Evolutionary conservation across 495 filamentous ascomycete species (phyloP).

Genomic region (Penicillium pulvis): DNA sequence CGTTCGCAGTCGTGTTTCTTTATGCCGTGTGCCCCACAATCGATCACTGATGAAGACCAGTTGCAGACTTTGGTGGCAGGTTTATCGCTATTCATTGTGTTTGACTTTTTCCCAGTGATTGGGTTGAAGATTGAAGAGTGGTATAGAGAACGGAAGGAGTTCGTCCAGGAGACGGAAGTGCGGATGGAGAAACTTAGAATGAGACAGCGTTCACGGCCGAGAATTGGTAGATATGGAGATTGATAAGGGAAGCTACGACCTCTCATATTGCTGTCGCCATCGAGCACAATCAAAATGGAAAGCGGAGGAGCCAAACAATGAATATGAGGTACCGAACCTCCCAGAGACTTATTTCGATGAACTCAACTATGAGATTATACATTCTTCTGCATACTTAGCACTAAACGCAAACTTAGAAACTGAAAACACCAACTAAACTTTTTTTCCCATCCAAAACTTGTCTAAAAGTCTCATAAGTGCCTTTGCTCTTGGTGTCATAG

Average conservation of each 20-base stretch:
- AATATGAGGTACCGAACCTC: no score
- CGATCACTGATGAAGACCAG: conserved; percentile 8
- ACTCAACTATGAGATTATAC: no score
- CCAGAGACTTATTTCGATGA: no score
- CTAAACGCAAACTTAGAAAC: no score
- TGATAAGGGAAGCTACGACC: background rate
- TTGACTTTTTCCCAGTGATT: background rate
- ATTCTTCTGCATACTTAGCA: no score
- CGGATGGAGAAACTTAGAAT: background rate
- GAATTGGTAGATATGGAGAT: background rate
- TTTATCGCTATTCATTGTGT: background rate
- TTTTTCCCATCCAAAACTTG: background rate
- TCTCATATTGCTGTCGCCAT: no score
- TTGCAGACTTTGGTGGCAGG: background rate
- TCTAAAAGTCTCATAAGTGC: background rate
- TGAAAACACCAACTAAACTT: background rate
- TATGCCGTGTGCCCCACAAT: conserved; percentile 15
- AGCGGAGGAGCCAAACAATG: no score
- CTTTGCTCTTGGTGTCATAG: background rate
- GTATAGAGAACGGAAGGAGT: background rate
- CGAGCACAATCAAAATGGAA: no score
- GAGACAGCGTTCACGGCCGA: background rate
- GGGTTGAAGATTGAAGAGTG: background rate
- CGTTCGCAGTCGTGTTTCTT: conserved; percentile 10
- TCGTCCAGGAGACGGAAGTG: background rate